Conservation (phyloP, 495 filamentous ascomycete species). For the Aspergillus cristatus region DNA sequence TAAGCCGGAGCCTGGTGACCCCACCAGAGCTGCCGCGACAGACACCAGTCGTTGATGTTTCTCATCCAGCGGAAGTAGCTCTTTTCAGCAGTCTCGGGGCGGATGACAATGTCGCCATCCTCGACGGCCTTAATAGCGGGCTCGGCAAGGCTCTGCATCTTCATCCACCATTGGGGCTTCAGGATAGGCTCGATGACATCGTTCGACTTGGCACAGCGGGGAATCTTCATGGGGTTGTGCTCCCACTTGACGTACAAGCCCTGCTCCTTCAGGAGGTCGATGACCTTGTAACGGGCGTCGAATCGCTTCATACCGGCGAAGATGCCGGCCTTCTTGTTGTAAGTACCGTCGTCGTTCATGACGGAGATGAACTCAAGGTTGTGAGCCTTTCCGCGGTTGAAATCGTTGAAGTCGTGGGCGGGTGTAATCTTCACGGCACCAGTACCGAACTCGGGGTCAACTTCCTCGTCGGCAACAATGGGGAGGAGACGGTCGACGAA, state of each 20-base stretch:
- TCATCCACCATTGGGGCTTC: constrained; percentile 76
- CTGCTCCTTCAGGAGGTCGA: constrained; percentile 57
- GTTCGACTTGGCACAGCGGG: constrained; percentile 61
- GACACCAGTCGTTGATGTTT: constrained; percentile 72
- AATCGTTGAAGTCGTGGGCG: constrained; percentile 73
- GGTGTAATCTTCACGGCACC: constrained; percentile 76
- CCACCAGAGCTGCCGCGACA: constrained; percentile 81
- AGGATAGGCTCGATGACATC: constrained; percentile 74
- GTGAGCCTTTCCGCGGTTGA: constrained; percentile 58
- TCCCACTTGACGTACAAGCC: constrained; percentile 70
- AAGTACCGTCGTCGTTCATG: constrained; percentile 51
- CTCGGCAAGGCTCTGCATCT: constrained; percentile 50
- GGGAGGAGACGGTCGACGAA: constrained; percentile 58
- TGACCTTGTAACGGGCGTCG: constrained; percentile 62
- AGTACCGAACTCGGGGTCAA: constrained; percentile 68
- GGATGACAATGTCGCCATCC: constrained; percentile 59
- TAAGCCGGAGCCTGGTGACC: constrained; percentile 73
- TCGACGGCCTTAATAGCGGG: constrained; percentile 58
- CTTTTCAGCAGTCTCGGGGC: constrained; percentile 60
- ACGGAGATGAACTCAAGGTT: constrained; percentile 45
- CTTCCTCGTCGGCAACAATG: constrained; percentile 61
- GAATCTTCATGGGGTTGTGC: constrained; percentile 73
- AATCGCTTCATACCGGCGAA: constrained; percentile 66
- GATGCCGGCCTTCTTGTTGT: constrained; percentile 53
- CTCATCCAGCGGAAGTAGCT: constrained; percentile 65